Conservation (phyloP, 2,329 filamentous ascomycete genomes). For the Aspergillus sp. region DNA sequence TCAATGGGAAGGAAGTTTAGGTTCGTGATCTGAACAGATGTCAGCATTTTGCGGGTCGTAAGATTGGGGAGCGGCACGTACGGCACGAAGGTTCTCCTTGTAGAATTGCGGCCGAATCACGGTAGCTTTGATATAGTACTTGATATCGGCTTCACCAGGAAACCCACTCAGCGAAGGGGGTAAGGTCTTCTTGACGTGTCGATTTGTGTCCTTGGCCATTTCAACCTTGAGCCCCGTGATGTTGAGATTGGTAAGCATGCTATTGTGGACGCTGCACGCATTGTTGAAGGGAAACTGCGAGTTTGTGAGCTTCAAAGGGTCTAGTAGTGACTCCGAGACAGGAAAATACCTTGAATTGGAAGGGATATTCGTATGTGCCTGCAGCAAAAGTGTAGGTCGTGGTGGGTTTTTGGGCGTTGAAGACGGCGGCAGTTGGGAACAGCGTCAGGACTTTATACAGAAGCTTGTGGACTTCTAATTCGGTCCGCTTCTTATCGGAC, state of each 20-base stretch:
- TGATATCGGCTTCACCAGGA: constrained; percentile 81
- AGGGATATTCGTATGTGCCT: constrained; percentile 50
- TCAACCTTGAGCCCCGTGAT: constrained; percentile 46
- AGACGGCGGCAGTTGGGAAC: constrained; percentile 45
- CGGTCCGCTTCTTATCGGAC: constrained; percentile 48
- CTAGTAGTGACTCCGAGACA: neutral
- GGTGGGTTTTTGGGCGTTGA: constrained; percentile 33
- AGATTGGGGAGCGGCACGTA: constrained; percentile 21
- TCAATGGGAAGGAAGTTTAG: constrained; percentile 94
- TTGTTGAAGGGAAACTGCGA: constrained; percentile 51
- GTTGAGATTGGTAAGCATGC: constrained; percentile 46
- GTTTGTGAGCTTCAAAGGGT: neutral
- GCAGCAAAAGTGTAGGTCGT: constrained; percentile 45
- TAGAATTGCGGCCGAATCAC: constrained; percentile 84
- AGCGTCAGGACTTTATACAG: constrained; percentile 49
- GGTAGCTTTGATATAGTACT: constrained; percentile 95
- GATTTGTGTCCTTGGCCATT: constrained; percentile 43
- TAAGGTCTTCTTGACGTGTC: constrained; percentile 80
- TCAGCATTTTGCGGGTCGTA: neutral
- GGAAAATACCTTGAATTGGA: constrained; percentile 46
- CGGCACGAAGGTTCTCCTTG: constrained; percentile 77
- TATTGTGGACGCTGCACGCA: constrained; percentile 45
- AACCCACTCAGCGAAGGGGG: constrained; percentile 88
- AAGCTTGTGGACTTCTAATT: constrained; percentile 51
- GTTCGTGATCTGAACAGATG: constrained; percentile 43